Base-by-base conservation (phyloP, 768 basidiomycete species). In the Amanita rubescens region DNA sequence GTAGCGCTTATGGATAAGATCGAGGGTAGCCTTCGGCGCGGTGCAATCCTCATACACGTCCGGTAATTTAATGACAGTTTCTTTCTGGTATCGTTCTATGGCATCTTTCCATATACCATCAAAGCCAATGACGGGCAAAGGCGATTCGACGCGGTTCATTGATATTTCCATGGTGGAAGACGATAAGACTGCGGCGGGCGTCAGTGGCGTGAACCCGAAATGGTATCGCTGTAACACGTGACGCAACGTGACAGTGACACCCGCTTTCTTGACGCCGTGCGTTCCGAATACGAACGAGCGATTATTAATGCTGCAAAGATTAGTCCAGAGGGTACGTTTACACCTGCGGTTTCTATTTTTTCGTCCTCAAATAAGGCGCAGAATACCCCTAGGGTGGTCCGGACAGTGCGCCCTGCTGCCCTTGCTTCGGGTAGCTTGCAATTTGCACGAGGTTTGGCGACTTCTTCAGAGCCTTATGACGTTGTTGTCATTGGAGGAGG, bases 401-500 rank as follows among this genome's bases (percentile, higher is more conserved):
- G 15, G 5, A 3, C 4, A n/a, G 15, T 11, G 15, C 35, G 35
- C 35, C 35, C 10, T 35, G 15, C 17, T 10, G 20, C 17, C 19
- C 41, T 42, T 12, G 20, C 41, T 42, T 11, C 41, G 19, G 41
- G 19, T 20, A 10, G 19, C 39, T 20, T 20, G 19, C 39, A 41
- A 69, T 67, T 60, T 77, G 62, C 63, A 59, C 81, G 88, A 58
- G 84, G 84, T 49, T 73, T 87, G 46, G 84, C 88, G 17, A 82
- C 85, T 12, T 67, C 81, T 25, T 80, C 85, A 12, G 87, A 82
- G 44, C 79, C 85, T 12, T 99, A 98, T 67, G 96, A 98, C 67
- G 83, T 94, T 17, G 85, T 95, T 37, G 79, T 98, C 60, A 94
- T 99, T 67, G 96, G 95, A 55, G 94, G 92, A 75, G 95, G 93